Evolutionary conservation across 2,329 filamentous ascomycete genomes (phyloP), one percentile per base, ranked within the genome.

Genomic region (Claviceps paspali): DNA sequence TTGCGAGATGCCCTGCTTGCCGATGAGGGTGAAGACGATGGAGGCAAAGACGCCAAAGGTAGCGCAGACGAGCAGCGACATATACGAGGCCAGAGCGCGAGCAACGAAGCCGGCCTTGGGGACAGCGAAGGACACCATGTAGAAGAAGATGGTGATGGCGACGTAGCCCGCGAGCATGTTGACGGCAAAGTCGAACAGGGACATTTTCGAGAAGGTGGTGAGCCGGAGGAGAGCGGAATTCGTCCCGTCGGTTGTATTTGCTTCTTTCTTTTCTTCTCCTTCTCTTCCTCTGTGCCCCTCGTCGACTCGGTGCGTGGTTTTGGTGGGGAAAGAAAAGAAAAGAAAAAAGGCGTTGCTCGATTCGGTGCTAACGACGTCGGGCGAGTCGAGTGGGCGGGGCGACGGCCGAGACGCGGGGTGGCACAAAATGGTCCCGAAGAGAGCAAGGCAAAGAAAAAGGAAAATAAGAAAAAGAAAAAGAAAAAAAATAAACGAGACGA

Each of bases 1-100:
- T 67, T 96, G 91, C 21, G 82, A 74, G 45, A 85, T 73, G 38
- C 81, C 76, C 41, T 76, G 77, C 49, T 81, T 73, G 41, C 86
- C 86, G 34, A 77, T 48, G 12, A 82, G 49, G 33, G 81, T 77
- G 44, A 96, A 69, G 41, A 73, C 50, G 43, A 87, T 70, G 31
- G 82, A 85, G 21, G 77, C 77, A 33, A 83, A 43, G 41, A 84
- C 82, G 42, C 87, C 91, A 59, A 84, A 92, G 48, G 67, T 57
- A 21, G 87, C 73, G 56, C 54, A 67, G 38, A 68, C 45, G 38
- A 79, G 50, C 35, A 85, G 60, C 27, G 68, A 65, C 43, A 80
- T 62, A 55, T 82, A 84, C 33, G 70, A 66, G 47, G 75, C 74
- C 46, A 84, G 64, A 35, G 68, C 61, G 53, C 83, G 81, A 47